phyloP scores from a whole-genome alignment of 257 asterid species.

The Asclepias syriaca region DNA sequence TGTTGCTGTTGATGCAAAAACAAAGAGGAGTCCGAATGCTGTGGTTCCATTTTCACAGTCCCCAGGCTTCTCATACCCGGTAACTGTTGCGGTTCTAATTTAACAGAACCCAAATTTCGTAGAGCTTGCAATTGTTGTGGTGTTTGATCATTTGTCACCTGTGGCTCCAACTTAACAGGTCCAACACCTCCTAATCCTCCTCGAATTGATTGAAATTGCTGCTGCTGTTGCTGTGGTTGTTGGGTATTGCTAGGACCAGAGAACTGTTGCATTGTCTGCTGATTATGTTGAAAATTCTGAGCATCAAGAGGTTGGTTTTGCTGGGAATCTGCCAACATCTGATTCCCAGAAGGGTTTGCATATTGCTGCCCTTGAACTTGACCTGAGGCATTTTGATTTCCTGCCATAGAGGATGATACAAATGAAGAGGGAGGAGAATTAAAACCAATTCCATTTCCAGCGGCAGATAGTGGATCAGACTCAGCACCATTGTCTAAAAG shows the following conservation, averaged over 20 bases:
- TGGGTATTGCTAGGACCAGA: slow-evolving; percentile 54
- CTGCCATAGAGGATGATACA: slow-evolving; percentile 32
- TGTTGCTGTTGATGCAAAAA: slow-evolving; percentile 69
- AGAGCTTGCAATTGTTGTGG: slow-evolving; percentile 60
- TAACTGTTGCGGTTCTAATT: slow-evolving; percentile 68
- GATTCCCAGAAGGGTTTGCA: slow-evolving; percentile 47
- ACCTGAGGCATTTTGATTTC: slow-evolving; percentile 46
- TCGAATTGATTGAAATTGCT: slow-evolving; percentile 63
- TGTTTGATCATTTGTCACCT: slow-evolving; percentile 52
- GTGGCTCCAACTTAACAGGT: slow-evolving; percentile 67
- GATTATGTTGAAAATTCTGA: slow-evolving; percentile 54
- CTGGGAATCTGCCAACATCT: slow-evolving; percentile 59
- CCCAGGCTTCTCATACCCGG: slow-evolving; percentile 56
- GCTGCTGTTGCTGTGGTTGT: slow-evolving; percentile 42
- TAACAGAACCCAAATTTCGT: slow-evolving; percentile 53
- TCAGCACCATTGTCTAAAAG: slow-evolving; percentile 58
- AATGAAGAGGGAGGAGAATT: slow-evolving; percentile 49
- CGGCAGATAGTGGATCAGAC: slow-evolving; percentile 54
- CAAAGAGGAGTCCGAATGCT: slow-evolving; percentile 63
- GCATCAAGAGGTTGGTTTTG: slow-evolving; percentile 58
- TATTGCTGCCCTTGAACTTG: slow-evolving; percentile 73
- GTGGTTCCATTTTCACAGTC: slow-evolving; percentile 73
- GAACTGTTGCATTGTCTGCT: slow-evolving; percentile 61
- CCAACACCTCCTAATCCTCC: slow-evolving; percentile 57
- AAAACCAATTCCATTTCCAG: slow-evolving; percentile 61